These are phyloP conservation scores for Cystobasidium onofrii DNA, from an alignment of 768 basidiomycete species.

Conservation along the genomic window DNA sequence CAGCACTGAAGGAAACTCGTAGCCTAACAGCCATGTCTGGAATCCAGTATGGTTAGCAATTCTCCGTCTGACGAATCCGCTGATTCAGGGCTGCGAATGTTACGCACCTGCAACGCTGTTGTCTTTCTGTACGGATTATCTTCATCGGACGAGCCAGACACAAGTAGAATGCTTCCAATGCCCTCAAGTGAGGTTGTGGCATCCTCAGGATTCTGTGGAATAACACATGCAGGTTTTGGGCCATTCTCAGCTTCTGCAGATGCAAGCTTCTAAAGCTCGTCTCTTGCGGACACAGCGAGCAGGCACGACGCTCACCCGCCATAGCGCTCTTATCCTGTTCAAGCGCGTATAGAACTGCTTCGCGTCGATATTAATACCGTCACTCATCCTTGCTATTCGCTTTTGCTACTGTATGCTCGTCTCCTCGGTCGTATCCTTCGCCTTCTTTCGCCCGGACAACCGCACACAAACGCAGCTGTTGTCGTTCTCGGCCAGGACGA, in stretches of 20 bases:
- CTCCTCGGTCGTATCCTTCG: not conserved
- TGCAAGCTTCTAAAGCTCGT: not conserved
- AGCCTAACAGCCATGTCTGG: conserved; percentile 92
- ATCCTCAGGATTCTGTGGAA: conserved; percentile 15
- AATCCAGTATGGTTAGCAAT: conserved; percentile 24
- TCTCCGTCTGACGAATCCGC: not conserved
- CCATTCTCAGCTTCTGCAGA: no score
- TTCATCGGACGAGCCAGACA: conserved; percentile 53
- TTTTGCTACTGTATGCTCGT: not conserved
- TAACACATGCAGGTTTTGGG: no score
- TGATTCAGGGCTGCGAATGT: no score
- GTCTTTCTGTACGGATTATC: conserved; percentile 87
- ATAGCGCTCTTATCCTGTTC: conserved; percentile 18
- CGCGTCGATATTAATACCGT: conserved; percentile 17
- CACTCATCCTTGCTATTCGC: not conserved
- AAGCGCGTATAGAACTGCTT: conserved; percentile 15
- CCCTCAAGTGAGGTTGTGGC: conserved; percentile 7
- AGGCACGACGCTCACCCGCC: conserved; percentile 14
- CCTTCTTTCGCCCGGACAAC: no score
- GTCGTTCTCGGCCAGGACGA: no score
- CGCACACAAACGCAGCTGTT: not conserved
- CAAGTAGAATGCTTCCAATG: conserved; percentile 43
- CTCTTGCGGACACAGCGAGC: not conserved
- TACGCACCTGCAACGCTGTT: conserved; percentile 75
- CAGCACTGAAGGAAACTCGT: conserved; percentile 92